Evolutionary conservation across 768 basidiomycete species (phyloP), one percentile per base, ranked within the genome.

Genomic region (Lactarius psammicola): DNA sequence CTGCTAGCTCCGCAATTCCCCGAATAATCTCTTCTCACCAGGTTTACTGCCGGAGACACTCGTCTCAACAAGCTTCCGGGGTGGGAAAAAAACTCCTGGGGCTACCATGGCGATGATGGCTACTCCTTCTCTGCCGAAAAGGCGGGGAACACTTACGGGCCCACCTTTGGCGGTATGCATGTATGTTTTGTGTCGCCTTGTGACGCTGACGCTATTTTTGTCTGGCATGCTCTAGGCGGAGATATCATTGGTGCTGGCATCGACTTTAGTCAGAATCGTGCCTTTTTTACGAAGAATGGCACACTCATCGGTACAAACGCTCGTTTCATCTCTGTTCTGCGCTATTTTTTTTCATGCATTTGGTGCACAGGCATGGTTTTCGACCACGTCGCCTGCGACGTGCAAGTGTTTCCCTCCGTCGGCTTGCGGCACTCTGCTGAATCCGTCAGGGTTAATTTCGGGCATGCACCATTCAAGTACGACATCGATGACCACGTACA

Each of bases 231-330:
- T 65, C 11, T 70, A 95, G 94, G 87, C 53, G 90, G 89, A 9
- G 96, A 99, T 74, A 78, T 88, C 30, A 83, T 99, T 65, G 96
- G 96, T 13, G 96, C 94, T 72, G 96, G 96, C 1, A 82, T 98
- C 65, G 94, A 98, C 76, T 97, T 94, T 73, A 87, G 87, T 53
- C 85, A 83, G 23, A 82, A 90, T 64, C 81, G 83, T 62, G 87
- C 87, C 0, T 97, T 98, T 76, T 97, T 89, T 74, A 97, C 95
- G 34, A 94, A 90, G 79, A 96, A 96, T 65, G 92, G 93, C 15
- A 75, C 79, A 18, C 80, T 87, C 68, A 80, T 94, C 54, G 87
- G 91, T 89, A 72, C 44, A 71, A 30, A 42, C 8, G 49, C 42
- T 33, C 26, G 49, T 6, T 44, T 49, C 31, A 44, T 46, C 57